Percentiles rank a stretch among this genome's conserved stretches.
Conservation (phyloP, 371 early-diverging fungal species). For the Choanephora cucurbitarum region DNA sequence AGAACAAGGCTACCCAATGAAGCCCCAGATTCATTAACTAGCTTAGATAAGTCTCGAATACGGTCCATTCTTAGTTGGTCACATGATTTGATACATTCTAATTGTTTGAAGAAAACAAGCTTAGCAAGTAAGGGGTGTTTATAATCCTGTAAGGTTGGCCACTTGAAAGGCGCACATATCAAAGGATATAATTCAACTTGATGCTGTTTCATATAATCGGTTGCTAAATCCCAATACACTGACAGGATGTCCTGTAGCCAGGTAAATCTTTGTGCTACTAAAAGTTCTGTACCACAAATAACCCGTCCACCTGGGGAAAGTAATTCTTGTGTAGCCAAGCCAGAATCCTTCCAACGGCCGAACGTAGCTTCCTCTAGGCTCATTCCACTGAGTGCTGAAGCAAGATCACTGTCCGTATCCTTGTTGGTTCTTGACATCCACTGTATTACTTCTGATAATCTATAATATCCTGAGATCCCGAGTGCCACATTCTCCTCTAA, state of each 20-base stretch:
- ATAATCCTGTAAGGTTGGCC: conserved; percentile 23
- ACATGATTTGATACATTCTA: conserved; percentile 34
- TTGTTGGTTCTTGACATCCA: conserved; percentile 21
- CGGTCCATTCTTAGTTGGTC: conserved; percentile 28
- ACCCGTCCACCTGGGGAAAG: not conserved
- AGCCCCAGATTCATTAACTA: conserved; percentile 2
- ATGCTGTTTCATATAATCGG: conserved; percentile 7
- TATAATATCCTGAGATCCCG: conserved; percentile 38
- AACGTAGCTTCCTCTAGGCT: not conserved
- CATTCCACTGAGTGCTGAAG: too few relatives aligned
- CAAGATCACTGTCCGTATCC: too few relatives aligned
- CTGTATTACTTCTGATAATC: conserved; percentile 21
- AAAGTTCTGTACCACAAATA: not conserved
- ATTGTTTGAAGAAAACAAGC: conserved; percentile 38
- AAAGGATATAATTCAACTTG: conserved; percentile 24
- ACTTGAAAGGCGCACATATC: conserved; percentile 23
- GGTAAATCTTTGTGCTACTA: conserved; percentile 3
- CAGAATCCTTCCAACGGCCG: not conserved
- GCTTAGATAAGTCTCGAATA: conserved; percentile 24
- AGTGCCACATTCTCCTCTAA: conserved; percentile 40
- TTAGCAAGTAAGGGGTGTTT: conserved; percentile 27
- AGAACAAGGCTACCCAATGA: conserved; percentile 18
- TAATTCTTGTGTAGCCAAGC: conserved; percentile 1
- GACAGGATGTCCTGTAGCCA: conserved; percentile 21
- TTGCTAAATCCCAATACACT: conserved; percentile 17